phyloP scores from a whole-genome alignment of 352 stramenopile species.

The Phytophthora constricta region DNA sequence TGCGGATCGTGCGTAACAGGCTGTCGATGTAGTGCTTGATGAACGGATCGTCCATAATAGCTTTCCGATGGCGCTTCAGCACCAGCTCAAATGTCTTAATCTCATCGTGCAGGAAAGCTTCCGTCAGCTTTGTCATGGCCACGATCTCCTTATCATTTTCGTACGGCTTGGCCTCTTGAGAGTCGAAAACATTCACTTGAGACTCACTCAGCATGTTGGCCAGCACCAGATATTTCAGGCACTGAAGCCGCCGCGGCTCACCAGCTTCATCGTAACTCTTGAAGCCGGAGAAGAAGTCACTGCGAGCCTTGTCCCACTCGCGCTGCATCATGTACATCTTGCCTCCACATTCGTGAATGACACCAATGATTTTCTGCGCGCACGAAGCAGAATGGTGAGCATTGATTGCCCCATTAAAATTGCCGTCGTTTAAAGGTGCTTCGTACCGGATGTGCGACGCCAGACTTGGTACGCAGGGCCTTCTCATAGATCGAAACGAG shows the following conservation, averaged over 20 bases:
- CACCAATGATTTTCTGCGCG: slow-evolving; percentile 89
- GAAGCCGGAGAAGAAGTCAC: slow-evolving; percentile 96
- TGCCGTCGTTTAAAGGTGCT: not conserved
- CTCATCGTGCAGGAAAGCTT: slow-evolving; percentile 95
- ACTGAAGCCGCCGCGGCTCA: slow-evolving; percentile 90
- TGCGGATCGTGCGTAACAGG: slow-evolving; percentile 94
- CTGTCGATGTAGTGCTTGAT: slow-evolving; percentile 95
- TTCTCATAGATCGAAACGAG: slow-evolving; percentile 94
- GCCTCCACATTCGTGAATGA: slow-evolving; percentile 95
- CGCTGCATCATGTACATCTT: slow-evolving; percentile 97
- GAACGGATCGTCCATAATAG: slow-evolving; percentile 96
- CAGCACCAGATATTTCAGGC: slow-evolving; percentile 95
- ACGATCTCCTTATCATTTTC: slow-evolving; percentile 96
- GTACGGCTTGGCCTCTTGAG: slow-evolving; percentile 92
- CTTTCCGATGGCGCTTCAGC: slow-evolving; percentile 81
- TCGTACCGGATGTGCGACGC: slow-evolving; percentile 87
- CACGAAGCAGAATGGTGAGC: slow-evolving; percentile 5
- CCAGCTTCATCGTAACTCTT: slow-evolving; percentile 97
- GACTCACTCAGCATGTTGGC: slow-evolving; percentile 95
- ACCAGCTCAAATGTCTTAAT: slow-evolving; percentile 95
- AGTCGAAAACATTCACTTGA: slow-evolving; percentile 96
- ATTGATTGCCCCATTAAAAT: not conserved
- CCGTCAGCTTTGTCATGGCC: slow-evolving; percentile 96
- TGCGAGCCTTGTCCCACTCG: slow-evolving; percentile 93
- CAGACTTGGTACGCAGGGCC: slow-evolving; percentile 88